Base-by-base conservation (phyloP, 768 basidiomycete species). In the Plicaturopsis crispa region DNA sequence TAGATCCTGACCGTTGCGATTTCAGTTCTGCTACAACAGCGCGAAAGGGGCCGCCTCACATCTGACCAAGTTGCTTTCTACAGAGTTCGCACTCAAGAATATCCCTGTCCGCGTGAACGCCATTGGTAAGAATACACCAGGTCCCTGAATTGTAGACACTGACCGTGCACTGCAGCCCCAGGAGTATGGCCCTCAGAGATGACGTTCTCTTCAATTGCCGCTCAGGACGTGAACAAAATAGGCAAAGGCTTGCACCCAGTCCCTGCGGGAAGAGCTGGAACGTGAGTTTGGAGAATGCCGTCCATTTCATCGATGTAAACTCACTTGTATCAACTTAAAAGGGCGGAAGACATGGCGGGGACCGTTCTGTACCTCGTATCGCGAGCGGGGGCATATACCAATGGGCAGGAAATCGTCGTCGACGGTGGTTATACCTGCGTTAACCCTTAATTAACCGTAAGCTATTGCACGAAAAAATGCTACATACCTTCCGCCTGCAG, bases 1-100 rank as follows among this genome's bases (percentile, higher is more conserved):
- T 14, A 8, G 26, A 28, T 8, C 26, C 14, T 28, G 14, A 28
- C 26, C 8, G 8, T 14, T 14, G 26, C 26, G 14, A 8, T 24
- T 17, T 17, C 49, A 89, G 86, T 88, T 88, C 52, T 75, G 72
- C 20, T 89, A 89, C 56, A 89, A 89, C 56, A 83, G 80, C 48
- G 66, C 81, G 5, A 89, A 89, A 54, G 84, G 82, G 0, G 87
- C 84, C 3, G 78, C 75, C 4, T 70, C 80, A 10, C 84, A 87
- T 46, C 61, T 89, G n/a, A 84, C 84, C 7, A 79, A 67, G 57
- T 72, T 87, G 73, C 57, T 89, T 35, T 63, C 85, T 2, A 85
- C 85, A 1, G 86, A 88, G 49, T 67, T 86, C 37, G 80, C 78
- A 3, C 60, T 87, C 39, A 79, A 80, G 51, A 67, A 67, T 18